A percentile compares a stretch with the other conserved stretches of the same genome.
Evolutionary conservation across 2,329 filamentous ascomycete genomes (phyloP).

Genomic region (Didymella exigua): DNA sequence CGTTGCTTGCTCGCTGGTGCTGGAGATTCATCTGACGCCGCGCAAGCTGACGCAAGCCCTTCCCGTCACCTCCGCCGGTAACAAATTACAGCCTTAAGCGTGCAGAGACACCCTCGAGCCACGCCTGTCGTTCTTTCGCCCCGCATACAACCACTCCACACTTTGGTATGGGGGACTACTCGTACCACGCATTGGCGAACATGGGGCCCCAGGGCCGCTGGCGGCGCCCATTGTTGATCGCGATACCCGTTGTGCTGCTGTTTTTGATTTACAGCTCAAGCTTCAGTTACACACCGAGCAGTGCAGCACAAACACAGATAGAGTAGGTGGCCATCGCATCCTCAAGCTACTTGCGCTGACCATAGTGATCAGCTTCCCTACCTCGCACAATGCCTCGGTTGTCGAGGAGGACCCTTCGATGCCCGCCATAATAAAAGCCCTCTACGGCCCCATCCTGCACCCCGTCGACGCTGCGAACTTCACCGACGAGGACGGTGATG

Average conservation of each 20-base stretch:
- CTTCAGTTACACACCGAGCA: constrained; percentile 29
- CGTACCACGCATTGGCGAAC: constrained; percentile 39
- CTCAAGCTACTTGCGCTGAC: neutral
- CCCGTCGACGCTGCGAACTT: constrained; percentile 45
- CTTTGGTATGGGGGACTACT: constrained; percentile 30
- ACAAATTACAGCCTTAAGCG: constrained; percentile 5
- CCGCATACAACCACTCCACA: constrained; percentile 1
- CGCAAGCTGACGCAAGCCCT: constrained; percentile 10
- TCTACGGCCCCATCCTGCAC: constrained; percentile 45
- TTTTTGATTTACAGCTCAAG: constrained; percentile 41
- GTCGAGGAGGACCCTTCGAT: constrained; percentile 40
- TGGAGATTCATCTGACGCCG: neutral
- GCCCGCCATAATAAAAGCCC: constrained; percentile 45
- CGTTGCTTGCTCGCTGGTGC: constrained; percentile 1
- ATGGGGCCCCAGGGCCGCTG: constrained; percentile 45
- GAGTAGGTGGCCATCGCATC: constrained; percentile 24
- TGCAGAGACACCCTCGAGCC: neutral
- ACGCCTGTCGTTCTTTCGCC: constrained; percentile 3
- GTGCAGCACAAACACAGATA: constrained; percentile 21
- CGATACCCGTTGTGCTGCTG: constrained; percentile 38
- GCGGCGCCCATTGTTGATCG: constrained; percentile 42
- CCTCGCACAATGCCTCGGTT: constrained; percentile 34
- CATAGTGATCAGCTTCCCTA: constrained; percentile 29
- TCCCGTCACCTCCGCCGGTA: constrained; percentile 3
- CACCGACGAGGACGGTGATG: constrained; percentile 46